Conservation (phyloP, 257 asterid genomes). For the Mitragyna speciosa region DNA sequence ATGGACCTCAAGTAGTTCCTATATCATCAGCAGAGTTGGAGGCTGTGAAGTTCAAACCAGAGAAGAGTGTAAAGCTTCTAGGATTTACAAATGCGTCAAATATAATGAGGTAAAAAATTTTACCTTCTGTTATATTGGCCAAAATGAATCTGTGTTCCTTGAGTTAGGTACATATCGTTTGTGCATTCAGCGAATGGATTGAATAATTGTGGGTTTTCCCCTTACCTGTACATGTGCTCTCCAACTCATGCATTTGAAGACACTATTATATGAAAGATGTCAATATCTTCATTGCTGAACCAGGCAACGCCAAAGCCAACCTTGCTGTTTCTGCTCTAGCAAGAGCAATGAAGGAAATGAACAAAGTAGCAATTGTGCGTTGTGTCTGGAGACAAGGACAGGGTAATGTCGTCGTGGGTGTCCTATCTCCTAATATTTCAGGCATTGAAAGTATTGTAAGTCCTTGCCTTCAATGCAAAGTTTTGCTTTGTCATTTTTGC, state of each 20-base stretch:
- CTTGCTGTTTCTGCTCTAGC: constrained; percentile 83
- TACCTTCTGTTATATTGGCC: neutral
- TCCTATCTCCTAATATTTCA: constrained; percentile 78
- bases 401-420: constrained; percentile 82
- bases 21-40: constrained; percentile 91
- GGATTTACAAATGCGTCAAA: constrained; percentile 86
- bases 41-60: constrained; percentile 93
- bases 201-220: constrained; percentile 9
- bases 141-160: constrained; percentile 12
- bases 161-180: constrained; percentile 18
- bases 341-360: constrained; percentile 88
- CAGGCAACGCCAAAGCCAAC: constrained; percentile 67
- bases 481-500: neutral
- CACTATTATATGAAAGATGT: constrained; percentile 95
- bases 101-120: constrained; percentile 69
- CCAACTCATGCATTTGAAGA: constrained; percentile 41
- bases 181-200: constrained; percentile 11
- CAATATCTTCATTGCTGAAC: constrained; percentile 88
- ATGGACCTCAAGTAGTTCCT: constrained; percentile 99
- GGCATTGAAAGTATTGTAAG: constrained; percentile 67
- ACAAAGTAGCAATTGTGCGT: constrained; percentile 86
- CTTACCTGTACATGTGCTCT: constrained; percentile 21
- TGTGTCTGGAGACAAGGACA: constrained; percentile 99
- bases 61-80: constrained; percentile 89
- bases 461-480: neutral